Evolutionary conservation across 2,329 filamentous ascomycete genomes (phyloP).

Genomic region (Fusarium kyushuense): DNA sequence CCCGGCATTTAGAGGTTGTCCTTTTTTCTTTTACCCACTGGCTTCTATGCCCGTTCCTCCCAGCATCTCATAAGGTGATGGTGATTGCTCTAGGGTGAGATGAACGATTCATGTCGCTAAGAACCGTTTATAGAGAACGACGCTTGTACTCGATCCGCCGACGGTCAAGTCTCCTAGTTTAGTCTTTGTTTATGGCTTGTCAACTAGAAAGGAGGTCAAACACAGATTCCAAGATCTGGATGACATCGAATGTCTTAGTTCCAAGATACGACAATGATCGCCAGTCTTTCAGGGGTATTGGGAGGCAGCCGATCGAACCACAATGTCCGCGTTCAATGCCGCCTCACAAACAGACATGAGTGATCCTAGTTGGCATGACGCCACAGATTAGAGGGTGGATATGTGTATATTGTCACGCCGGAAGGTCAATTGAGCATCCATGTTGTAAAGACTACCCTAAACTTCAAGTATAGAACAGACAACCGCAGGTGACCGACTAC

Average conservation of each 20-base stretch:
- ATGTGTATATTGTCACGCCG: background rate
- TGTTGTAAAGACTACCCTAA: background rate
- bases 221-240: background rate
- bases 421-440: background rate
- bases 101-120: slow-evolving; percentile 13
- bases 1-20: background rate
- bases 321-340: slow-evolving; percentile 8
- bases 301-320: slow-evolving; percentile 20
- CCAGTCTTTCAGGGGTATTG: slow-evolving; percentile 12
- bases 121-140: background rate
- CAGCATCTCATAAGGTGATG: no score
- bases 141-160: background rate
- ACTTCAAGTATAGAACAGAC: background rate
- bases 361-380: slow-evolving; percentile 9
- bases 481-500: no score
- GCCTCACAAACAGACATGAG: slow-evolving; percentile 19
- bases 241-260: slow-evolving; percentile 1
- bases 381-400: slow-evolving; percentile 8
- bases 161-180: background rate
- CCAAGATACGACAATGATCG: background rate
- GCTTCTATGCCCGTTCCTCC: background rate
- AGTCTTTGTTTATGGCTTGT: background rate
- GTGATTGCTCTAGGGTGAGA: background rate
- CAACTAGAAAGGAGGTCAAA: background rate
- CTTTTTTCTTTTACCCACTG: background rate